Percentiles rank a stretch among this genome's conserved stretches.
These are phyloP conservation scores for Azolla pinnata DNA, from an alignment of 75 land plant genomes.

Conservation along the genomic window DNA sequence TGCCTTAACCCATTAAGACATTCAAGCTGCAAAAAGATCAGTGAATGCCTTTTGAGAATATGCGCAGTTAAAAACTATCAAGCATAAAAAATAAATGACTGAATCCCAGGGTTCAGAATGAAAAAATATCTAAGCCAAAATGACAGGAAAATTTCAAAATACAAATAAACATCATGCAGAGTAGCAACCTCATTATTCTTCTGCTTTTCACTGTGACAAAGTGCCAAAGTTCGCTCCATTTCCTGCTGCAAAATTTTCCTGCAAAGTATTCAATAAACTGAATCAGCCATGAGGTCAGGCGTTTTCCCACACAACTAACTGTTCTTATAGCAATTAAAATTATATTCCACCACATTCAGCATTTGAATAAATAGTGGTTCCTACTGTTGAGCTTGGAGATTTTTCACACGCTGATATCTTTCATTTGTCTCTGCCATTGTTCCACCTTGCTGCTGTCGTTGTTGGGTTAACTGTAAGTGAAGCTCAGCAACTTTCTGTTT, in stretches of 20 bases:
- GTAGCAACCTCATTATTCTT: constrained; percentile 57
- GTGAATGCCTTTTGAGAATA: too few relatives aligned
- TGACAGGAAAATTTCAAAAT: neutral
- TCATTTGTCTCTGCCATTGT: constrained; percentile 57
- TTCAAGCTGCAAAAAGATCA: constrained; percentile 12
- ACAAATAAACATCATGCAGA: neutral
- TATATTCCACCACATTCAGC: too few relatives aligned
- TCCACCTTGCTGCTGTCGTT: constrained; percentile 74
- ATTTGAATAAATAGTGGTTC: constrained; percentile 13
- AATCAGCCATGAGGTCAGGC: neutral
- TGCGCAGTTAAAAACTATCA: too few relatives aligned
- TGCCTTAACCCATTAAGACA: constrained; percentile 17
- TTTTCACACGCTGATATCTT: constrained; percentile 56
- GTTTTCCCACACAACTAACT: neutral
- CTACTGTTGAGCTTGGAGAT: constrained; percentile 70
- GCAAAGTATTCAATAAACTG: constrained; percentile 6
- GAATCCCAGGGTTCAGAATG: too few relatives aligned
- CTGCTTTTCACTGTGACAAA: constrained; percentile 73
- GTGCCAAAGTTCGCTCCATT: constrained; percentile 72
- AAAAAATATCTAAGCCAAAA: too few relatives aligned
- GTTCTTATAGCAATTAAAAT: neutral
- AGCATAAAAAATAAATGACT: too few relatives aligned
- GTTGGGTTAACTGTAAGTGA: constrained; percentile 82
- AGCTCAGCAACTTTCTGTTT: constrained; percentile 98
- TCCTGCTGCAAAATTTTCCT: constrained; percentile 82